Conservation (phyloP, 495 filamentous ascomycete species). For the Podospora pseudoanserina region DNA sequence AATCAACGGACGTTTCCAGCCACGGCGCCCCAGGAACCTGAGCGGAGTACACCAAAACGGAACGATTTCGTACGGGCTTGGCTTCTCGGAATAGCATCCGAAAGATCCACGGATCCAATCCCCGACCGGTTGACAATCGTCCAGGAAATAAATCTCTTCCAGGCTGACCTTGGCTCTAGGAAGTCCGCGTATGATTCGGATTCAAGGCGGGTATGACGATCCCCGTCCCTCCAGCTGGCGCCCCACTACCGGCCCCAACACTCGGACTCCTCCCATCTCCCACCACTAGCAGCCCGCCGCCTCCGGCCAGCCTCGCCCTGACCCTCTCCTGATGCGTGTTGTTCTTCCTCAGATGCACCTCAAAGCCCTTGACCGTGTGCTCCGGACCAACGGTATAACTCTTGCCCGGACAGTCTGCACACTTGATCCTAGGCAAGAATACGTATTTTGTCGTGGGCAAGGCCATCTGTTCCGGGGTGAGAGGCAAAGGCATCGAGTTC, state of each 20-base stretch:
- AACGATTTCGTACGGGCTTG: not conserved
- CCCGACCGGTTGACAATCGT: not conserved
- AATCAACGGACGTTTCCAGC: too few species aligned
- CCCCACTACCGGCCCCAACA: not conserved
- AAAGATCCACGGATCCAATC: not conserved
- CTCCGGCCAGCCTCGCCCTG: constrained; percentile 17
- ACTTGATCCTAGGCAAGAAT: constrained; percentile 81
- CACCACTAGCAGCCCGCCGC: not conserved
- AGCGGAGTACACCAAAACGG: not conserved
- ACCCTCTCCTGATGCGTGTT: constrained; percentile 72
- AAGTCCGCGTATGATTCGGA: not conserved
- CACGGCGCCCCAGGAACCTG: not conserved
- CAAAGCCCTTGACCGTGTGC: constrained; percentile 80
- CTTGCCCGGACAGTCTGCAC: constrained; percentile 88
- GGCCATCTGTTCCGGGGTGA: constrained; percentile 44
- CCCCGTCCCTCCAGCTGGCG: not conserved
- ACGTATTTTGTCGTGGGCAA: constrained; percentile 61
- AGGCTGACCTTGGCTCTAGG: not conserved
- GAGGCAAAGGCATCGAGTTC: constrained; percentile 45
- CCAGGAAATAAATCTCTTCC: not conserved
- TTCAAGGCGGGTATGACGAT: not conserved
- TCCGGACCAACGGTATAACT: constrained; percentile 85
- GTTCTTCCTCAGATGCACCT: constrained; percentile 77
- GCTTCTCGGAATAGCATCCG: not conserved
- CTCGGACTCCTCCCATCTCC: not conserved